These are phyloP conservation scores for Hylodesmum podocarpum DNA, from an alignment of 306 rosid species.

Conservation along the genomic window DNA sequence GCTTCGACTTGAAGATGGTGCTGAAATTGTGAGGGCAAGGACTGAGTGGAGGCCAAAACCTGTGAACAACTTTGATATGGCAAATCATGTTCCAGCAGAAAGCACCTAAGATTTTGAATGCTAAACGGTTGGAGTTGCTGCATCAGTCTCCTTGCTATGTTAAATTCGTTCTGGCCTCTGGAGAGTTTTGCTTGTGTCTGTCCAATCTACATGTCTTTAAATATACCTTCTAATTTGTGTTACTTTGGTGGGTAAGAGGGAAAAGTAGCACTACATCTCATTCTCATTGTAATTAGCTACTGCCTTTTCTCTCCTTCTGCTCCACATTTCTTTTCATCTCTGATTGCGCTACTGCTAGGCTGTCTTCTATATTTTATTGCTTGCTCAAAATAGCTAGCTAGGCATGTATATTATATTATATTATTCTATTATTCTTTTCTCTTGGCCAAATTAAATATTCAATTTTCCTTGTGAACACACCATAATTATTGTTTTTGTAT, in stretches of 20 bases:
- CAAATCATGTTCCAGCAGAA: conserved; percentile 59
- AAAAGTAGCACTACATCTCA: conserved; percentile 42
- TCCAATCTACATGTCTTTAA: conserved; percentile 44
- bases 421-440: conserved; percentile 30
- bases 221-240: conserved; percentile 45
- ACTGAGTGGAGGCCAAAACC: conserved; percentile 91
- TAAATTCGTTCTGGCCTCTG: conserved; percentile 31
- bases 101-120: conserved; percentile 42
- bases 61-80: conserved; percentile 45
- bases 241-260: conserved; percentile 34
- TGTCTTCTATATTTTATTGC: conserved; percentile 41
- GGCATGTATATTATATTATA: conserved; percentile 51
- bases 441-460: conserved; percentile 30
- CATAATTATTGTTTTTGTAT: conserved; percentile 33
- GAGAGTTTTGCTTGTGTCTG: conserved; percentile 59
- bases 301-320: conserved; percentile 24
- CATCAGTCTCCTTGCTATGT: conserved; percentile 24
- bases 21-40: conserved; percentile 88
- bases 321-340: conserved; percentile 31
- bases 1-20: conserved; percentile 85
- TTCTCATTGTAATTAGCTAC: conserved; percentile 69
- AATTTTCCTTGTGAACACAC: conserved; percentile 33
- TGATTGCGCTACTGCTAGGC: conserved; percentile 44
- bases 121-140: conserved; percentile 38
- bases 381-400: conserved; percentile 42